phyloP scores from a whole-genome alignment of 140 eudicot species.

The Erigeron philadelphicus region DNA sequence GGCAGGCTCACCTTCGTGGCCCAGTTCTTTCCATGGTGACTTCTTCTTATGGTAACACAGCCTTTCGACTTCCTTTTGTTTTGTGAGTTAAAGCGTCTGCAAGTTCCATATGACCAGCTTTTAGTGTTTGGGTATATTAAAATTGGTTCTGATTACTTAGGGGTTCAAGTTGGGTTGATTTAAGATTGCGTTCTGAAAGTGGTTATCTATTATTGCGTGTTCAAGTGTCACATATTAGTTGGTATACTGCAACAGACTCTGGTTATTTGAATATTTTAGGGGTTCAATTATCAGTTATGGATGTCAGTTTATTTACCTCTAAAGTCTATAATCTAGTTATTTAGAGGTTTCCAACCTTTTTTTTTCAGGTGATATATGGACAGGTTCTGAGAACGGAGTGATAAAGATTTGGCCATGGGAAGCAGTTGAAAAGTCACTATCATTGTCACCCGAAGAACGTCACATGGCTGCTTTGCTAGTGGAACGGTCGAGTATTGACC shows the following conservation, averaged over 20 bases:
- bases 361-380: conserved; percentile 83
- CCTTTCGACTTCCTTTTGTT: neutral
- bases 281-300: too few species aligned
- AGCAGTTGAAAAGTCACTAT: conserved; percentile 74
- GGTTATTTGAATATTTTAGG: too few species aligned
- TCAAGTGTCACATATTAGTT: too few species aligned
- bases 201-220: neutral
- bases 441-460: conserved; percentile 85
- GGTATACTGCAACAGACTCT: too few species aligned
- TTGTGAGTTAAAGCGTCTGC: neutral
- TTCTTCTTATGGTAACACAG: conserved; percentile 62
- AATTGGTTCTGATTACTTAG: neutral
- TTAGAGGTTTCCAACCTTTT: too few species aligned
- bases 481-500: conserved; percentile 75
- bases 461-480: conserved; percentile 97
- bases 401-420: conserved; percentile 98
- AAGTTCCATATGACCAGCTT: neutral
- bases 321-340: too few species aligned
- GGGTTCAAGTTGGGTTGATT: too few species aligned
- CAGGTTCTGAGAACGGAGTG: conserved; percentile 78
- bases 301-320: too few species aligned
- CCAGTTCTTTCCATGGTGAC: conserved; percentile 66
- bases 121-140: neutral
- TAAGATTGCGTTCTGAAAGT: neutral
- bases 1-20: conserved; percentile 87